Conservation (phyloP, 192 early-diverging fungal genomes). For the Cetraspora pellucida region DNA sequence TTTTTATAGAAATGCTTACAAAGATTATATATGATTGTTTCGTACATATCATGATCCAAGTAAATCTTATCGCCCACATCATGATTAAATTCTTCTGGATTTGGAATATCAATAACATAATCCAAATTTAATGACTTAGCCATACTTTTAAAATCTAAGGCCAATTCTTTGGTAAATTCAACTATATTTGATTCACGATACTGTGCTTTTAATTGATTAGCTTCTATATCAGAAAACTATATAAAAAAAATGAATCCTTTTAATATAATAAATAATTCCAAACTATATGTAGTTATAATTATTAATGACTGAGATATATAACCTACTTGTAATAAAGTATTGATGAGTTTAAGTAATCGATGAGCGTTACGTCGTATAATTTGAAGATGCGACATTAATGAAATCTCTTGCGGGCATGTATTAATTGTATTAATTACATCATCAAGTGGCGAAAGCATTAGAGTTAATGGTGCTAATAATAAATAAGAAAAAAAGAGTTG, state of each 20-base stretch:
- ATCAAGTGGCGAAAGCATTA: slow-evolving; percentile 59
- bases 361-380: slow-evolving; percentile 56
- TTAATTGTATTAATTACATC: slow-evolving; percentile 43
- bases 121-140: slow-evolving; percentile 39
- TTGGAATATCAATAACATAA: slow-evolving; percentile 39
- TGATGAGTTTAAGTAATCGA: slow-evolving; percentile 62
- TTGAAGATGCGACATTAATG: slow-evolving; percentile 36
- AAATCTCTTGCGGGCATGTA: slow-evolving; percentile 31
- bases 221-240: slow-evolving; percentile 19
- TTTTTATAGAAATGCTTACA: slow-evolving; percentile 6
- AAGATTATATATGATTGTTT: slow-evolving; percentile 26
- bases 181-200: slow-evolving; percentile 52
- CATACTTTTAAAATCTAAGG: slow-evolving; percentile 52
- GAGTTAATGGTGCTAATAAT: slow-evolving; percentile 51
- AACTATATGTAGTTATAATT: too few relatives aligned
- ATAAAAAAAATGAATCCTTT: too few relatives aligned
- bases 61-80: slow-evolving; percentile 3
- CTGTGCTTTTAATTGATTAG: slow-evolving; percentile 34
- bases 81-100: neutral
- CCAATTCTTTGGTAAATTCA: slow-evolving; percentile 50
- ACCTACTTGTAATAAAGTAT: slow-evolving; percentile 52
- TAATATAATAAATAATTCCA: too few relatives aligned
- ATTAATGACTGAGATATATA: neutral
- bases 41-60: slow-evolving; percentile 19
- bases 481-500: neutral